Evolutionary conservation across 495 filamentous ascomycete species (phyloP).

Genomic region (Hypoxylon lienhwacheense): DNA sequence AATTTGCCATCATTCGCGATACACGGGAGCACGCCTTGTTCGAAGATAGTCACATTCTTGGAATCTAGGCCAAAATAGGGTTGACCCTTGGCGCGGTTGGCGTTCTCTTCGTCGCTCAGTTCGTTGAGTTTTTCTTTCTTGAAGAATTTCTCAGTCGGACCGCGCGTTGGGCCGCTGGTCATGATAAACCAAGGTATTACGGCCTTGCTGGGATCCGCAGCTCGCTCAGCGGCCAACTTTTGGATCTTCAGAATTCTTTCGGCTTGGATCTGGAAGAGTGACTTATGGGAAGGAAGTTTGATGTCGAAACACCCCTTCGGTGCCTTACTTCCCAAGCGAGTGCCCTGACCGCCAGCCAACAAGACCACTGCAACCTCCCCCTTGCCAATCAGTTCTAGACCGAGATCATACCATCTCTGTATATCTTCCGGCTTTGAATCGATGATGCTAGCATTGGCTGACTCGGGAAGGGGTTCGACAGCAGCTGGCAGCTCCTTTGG

Average conservation of each 20-base stretch:
- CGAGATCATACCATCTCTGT: slow-evolving; percentile 80
- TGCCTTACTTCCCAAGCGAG: slow-evolving; percentile 87
- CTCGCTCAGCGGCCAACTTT: slow-evolving; percentile 71
- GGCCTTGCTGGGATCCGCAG: slow-evolving; percentile 61
- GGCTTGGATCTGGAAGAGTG: slow-evolving; percentile 95
- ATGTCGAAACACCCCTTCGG: slow-evolving; percentile 98
- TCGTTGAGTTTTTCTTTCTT: slow-evolving; percentile 63
- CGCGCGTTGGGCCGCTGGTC: slow-evolving; percentile 95
- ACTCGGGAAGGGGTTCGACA: slow-evolving; percentile 89
- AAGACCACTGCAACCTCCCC: slow-evolving; percentile 94
- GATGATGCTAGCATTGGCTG: slow-evolving; percentile 84
- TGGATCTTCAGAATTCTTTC: slow-evolving; percentile 92
- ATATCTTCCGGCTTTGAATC: slow-evolving; percentile 83
- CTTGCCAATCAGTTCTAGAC: slow-evolving; percentile 79
- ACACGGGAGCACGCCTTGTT: slow-evolving; percentile 95
- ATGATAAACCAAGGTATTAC: slow-evolving; percentile 98
- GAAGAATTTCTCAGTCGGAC: slow-evolving; percentile 92
- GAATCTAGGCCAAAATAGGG: slow-evolving; percentile 82
- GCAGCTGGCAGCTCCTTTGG: slow-evolving; percentile 59
- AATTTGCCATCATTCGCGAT: slow-evolving; percentile 99
- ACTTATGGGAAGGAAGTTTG: slow-evolving; percentile 86
- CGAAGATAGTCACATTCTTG: slow-evolving; percentile 89
- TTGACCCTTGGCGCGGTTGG: slow-evolving; percentile 27
- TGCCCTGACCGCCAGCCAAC: slow-evolving; percentile 97
- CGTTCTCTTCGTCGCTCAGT: slow-evolving; percentile 36